A percentile compares a stretch with the other conserved stretches of the same genome.
phyloP scores from a whole-genome alignment of 495 filamentous ascomycete species.

The Neurospora hispaniola region DNA sequence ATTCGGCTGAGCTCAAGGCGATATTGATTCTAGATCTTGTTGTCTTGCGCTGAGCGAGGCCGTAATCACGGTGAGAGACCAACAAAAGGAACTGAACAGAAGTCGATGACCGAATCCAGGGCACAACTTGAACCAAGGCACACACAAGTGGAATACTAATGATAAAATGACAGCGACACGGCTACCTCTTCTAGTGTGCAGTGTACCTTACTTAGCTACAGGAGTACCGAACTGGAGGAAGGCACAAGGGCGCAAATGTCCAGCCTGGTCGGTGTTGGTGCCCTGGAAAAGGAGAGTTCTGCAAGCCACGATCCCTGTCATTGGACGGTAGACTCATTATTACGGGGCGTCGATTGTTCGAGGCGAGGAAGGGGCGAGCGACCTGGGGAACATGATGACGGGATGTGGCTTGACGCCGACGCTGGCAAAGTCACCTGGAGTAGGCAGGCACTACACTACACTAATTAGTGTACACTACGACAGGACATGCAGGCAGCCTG shows the following conservation, averaged over 20 bases:
- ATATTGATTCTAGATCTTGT: background rate
- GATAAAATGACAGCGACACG: background rate
- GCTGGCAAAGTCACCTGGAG: background rate
- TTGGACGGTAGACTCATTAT: background rate
- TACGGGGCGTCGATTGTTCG: background rate
- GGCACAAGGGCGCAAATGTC: background rate
- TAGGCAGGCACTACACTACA: too few species aligned
- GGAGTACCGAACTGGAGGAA: background rate
- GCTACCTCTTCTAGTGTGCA: background rate
- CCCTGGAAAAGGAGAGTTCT: background rate
- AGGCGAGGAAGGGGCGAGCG: background rate
- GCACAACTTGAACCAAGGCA: background rate
- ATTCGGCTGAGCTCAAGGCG: background rate
- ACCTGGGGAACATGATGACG: background rate
- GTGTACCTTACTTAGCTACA: background rate
- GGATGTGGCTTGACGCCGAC: background rate
- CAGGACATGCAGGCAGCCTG: background rate
- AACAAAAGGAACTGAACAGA: background rate
- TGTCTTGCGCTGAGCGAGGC: background rate
- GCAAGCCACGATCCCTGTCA: background rate
- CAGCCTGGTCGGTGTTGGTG: background rate
- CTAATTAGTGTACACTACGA: background rate
- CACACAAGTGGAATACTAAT: background rate
- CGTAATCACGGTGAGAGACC: background rate
- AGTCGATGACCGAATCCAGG: background rate